Evolutionary conservation across 371 early-diverging fungal species (phyloP).

Genomic region (Mucor indicus): DNA sequence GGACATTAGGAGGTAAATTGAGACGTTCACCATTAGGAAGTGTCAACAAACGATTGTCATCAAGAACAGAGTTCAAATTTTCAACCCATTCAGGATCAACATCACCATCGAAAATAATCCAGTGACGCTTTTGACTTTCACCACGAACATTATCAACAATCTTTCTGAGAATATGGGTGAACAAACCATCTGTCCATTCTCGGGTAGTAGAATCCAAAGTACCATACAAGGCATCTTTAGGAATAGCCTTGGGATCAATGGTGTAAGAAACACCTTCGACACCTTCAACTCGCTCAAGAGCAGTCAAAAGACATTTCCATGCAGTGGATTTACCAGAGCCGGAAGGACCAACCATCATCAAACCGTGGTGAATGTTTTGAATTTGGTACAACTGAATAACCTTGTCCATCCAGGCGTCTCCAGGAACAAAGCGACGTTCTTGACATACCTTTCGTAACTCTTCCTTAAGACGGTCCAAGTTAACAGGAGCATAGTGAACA

Average conservation of each 20-base stretch:
- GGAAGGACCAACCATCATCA: constrained; percentile 99
- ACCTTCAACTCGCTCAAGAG: constrained; percentile 84
- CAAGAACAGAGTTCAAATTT: constrained; percentile 97
- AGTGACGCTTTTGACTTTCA: constrained; percentile 90
- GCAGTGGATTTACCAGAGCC: constrained; percentile 95
- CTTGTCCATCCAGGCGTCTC: constrained; percentile 93
- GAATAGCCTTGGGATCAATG: constrained; percentile 98
- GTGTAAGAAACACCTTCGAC: constrained; percentile 90
- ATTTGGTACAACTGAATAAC: constrained; percentile 96
- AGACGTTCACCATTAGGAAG: constrained; percentile 99
- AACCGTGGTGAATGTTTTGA: constrained; percentile 96
- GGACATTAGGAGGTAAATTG: constrained; percentile 91
- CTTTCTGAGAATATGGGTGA: constrained; percentile 95
- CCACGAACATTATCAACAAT: constrained; percentile 98
- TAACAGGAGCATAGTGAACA: constrained; percentile 80
- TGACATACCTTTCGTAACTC: constrained; percentile 80
- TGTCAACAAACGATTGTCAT: constrained; percentile 96
- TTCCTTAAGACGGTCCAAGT: constrained; percentile 70
- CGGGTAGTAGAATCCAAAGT: constrained; percentile 95
- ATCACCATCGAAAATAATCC: constrained; percentile 99
- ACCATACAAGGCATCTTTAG: constrained; percentile 96
- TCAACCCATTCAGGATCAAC: constrained; percentile 99
- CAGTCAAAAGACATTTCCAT: constrained; percentile 88
- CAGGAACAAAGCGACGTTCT: constrained; percentile 72
- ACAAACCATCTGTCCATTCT: constrained; percentile 99